Evolutionary conservation across 257 asterid genomes (phyloP).

Genomic region (Salvia rosmarinus): DNA sequence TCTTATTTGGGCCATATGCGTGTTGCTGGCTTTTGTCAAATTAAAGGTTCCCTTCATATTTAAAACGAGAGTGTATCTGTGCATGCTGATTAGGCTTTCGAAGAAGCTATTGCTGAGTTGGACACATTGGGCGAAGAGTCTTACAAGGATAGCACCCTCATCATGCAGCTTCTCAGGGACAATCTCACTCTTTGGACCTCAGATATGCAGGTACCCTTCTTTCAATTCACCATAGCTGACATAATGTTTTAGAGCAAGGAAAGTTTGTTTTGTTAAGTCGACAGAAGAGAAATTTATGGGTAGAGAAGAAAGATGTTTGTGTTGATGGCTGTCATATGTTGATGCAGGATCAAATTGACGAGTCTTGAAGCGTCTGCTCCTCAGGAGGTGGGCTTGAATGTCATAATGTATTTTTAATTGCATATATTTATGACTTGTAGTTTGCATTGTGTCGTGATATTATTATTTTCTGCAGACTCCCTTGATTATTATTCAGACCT

Average conservation of each 20-base stretch:
- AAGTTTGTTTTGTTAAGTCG: neutral
- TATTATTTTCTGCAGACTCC: conserved; percentile 29
- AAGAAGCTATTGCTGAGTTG: conserved; percentile 72
- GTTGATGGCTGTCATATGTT: conserved; percentile 9
- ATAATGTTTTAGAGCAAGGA: neutral
- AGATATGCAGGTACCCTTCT: conserved; percentile 57
- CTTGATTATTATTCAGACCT: conserved; percentile 7
- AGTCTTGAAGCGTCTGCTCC: conserved; percentile 46
- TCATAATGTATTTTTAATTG: conserved; percentile 45
- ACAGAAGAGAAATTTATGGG: neutral
- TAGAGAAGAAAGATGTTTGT: neutral
- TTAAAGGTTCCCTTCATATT: neutral
- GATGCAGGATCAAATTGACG: conserved; percentile 57
- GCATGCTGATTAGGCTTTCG: conserved; percentile 52
- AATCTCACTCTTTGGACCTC: conserved; percentile 80
- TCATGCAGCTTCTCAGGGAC: conserved; percentile 74
- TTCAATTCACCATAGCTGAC: neutral
- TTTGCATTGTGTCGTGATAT: conserved; percentile 28
- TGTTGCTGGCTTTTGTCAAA: neutral
- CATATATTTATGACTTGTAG: conserved; percentile 38
- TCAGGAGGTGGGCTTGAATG: conserved; percentile 50
- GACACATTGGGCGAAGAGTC: conserved; percentile 68
- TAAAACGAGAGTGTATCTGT: conserved; percentile 6
- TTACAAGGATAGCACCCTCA: conserved; percentile 72
- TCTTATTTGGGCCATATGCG: neutral